phyloP scores from a whole-genome alignment of 345 rosid species.

The Adansonia digitata region DNA sequence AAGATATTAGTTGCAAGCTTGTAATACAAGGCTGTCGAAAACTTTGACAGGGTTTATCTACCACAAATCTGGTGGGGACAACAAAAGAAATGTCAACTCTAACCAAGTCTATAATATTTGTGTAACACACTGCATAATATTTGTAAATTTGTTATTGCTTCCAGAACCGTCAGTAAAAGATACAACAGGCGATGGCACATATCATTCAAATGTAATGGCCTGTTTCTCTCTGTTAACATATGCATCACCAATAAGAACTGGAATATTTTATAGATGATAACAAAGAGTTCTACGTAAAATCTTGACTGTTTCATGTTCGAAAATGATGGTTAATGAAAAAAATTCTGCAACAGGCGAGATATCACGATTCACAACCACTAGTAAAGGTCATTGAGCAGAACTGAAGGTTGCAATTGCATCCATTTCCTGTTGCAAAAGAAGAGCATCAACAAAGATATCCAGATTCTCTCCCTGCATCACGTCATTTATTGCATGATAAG shows the following conservation, averaged over 20 bases:
- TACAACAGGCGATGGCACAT: background rate
- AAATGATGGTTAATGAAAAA: background rate
- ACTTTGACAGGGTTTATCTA: background rate
- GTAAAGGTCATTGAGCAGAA: conserved; percentile 28
- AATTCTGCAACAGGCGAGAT: background rate
- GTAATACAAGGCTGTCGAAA: background rate
- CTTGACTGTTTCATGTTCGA: background rate
- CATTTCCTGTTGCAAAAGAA: conserved; percentile 82
- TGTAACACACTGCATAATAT: background rate
- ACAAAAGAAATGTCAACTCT: background rate
- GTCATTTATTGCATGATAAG: conserved; percentile 68
- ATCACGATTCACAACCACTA: background rate
- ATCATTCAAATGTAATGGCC: background rate
- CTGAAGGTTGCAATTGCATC: conserved; percentile 86
- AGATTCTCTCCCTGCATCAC: conserved; percentile 80
- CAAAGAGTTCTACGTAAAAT: background rate
- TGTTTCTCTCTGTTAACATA: background rate
- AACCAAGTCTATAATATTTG: too few species aligned
- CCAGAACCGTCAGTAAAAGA: background rate
- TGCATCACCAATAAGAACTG: background rate
- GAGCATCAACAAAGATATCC: conserved; percentile 78
- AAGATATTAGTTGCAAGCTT: background rate
- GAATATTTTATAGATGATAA: background rate
- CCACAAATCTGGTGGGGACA: background rate
- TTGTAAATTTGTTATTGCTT: background rate